Percentiles rank a stretch among this genome's conserved stretches.
phyloP scores from a whole-genome alignment of 2,329 filamentous ascomycete species.

The Teratosphaeria zuluensis region DNA sequence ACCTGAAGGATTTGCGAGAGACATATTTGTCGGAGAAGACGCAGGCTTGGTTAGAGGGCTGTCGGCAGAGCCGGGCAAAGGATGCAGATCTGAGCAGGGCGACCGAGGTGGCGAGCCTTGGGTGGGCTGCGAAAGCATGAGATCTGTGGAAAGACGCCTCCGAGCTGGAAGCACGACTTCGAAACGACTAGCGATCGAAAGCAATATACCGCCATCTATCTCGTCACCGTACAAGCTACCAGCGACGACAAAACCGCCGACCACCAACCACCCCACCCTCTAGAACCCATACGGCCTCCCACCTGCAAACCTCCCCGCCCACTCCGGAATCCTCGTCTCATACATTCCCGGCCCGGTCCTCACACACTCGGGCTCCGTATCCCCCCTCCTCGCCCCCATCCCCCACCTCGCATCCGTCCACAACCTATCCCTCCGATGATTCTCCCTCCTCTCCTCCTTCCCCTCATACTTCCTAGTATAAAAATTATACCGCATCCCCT shows the following conservation, averaged over 20 bases:
- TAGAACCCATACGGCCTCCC: conserved; percentile 14
- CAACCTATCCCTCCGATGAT: conserved; percentile 6
- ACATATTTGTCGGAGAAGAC: conserved; percentile 30
- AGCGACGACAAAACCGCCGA: conserved; percentile 20
- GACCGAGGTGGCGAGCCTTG: too few relatives aligned
- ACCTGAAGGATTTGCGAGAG: conserved; percentile 28
- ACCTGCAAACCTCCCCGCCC: conserved; percentile 11
- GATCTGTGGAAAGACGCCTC: too few relatives aligned
- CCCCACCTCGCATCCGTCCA: conserved; percentile 24
- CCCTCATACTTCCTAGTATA: conserved; percentile 17
- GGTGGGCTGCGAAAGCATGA: too few relatives aligned
- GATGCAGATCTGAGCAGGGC: conserved; percentile 13
- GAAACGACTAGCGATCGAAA: too few relatives aligned
- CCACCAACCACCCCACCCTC: neutral
- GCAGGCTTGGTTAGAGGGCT: conserved; percentile 26
- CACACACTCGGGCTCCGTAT: conserved; percentile 6
- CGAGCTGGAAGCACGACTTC: too few relatives aligned
- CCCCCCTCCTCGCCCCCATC: conserved; percentile 4
- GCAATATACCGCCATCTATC: conserved; percentile 12
- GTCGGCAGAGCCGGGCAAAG: conserved; percentile 12
- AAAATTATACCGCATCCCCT: conserved; percentile 20
- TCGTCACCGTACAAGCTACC: too few relatives aligned
- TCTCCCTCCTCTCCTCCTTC: conserved; percentile 2
- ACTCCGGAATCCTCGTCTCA: conserved; percentile 11
- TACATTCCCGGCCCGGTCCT: conserved; percentile 10